These are phyloP conservation scores for Saccharomycopsis phalli DNA, from an alignment of 1,139 yeast genomes.

Conservation along the genomic window DNA sequence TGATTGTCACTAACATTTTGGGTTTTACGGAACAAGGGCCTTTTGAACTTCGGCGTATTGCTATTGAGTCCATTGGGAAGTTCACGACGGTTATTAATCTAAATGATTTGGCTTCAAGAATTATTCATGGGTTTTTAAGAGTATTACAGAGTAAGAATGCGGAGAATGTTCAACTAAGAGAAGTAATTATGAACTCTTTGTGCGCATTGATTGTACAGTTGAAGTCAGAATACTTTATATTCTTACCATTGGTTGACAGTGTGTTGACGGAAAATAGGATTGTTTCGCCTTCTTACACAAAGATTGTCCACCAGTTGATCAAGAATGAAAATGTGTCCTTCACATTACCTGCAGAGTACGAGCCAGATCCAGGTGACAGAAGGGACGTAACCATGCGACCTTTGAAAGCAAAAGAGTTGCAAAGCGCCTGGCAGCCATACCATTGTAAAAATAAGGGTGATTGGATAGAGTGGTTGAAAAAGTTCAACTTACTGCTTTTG, in stretches of 20 bases:
- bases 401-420: slow-evolving; percentile 66
- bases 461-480: slow-evolving; percentile 96
- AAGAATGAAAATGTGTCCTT: slow-evolving; percentile 49
- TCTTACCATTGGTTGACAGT: slow-evolving; percentile 77
- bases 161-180: slow-evolving; percentile 52
- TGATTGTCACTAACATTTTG: slow-evolving; percentile 77
- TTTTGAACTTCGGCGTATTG: slow-evolving; percentile 51
- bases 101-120: slow-evolving; percentile 84
- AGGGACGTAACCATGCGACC: slow-evolving; percentile 13
- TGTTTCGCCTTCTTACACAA: slow-evolving; percentile 65
- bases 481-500: slow-evolving; percentile 75
- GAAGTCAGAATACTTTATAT: slow-evolving; percentile 79
- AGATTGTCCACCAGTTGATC: slow-evolving; percentile 64
- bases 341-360: slow-evolving; percentile 10
- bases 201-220: slow-evolving; percentile 72
- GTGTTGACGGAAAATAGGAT: slow-evolving; percentile 56
- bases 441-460: slow-evolving; percentile 88
- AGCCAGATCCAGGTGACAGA: slow-evolving; percentile 11
- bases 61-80: slow-evolving; percentile 80
- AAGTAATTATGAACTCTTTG: slow-evolving; percentile 67
- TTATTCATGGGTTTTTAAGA: slow-evolving; percentile 77
- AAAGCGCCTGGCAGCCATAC: slow-evolving; percentile 87
- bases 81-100: slow-evolving; percentile 65
- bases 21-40: slow-evolving; percentile 59
- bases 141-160: slow-evolving; percentile 43